Evolutionary conservation across 2,329 filamentous ascomycete genomes (phyloP).

Genomic region (Trematosphaeria pertusa): DNA sequence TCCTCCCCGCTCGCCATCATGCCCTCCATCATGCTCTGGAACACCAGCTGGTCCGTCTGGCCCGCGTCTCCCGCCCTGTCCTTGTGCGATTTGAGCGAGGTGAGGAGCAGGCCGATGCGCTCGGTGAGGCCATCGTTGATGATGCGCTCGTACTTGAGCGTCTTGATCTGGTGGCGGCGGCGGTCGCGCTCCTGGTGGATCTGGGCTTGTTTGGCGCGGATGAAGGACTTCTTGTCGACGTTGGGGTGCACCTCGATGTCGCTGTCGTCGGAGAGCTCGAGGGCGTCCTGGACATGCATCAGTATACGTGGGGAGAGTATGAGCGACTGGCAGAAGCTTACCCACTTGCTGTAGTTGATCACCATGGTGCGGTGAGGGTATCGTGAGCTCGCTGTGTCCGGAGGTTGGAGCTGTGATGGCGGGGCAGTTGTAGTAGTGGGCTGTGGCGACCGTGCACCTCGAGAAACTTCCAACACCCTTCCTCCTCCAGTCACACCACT

Average conservation of each 20-base stretch:
- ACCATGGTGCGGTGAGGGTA: constrained; percentile 51
- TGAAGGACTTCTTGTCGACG: constrained; percentile 98
- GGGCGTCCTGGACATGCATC: constrained; percentile 69
- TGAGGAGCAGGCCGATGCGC: constrained; percentile 81
- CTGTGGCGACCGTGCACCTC: too few species aligned
- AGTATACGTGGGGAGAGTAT: too few species aligned
- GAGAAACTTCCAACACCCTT: too few species aligned
- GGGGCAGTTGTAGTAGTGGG: too few species aligned
- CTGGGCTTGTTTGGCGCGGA: constrained; percentile 95
- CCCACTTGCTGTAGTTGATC: constrained; percentile 78
- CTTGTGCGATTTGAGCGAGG: constrained; percentile 76
- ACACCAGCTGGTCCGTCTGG: constrained; percentile 75
- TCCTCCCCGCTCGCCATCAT: constrained; percentile 66
- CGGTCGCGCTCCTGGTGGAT: constrained; percentile 91
- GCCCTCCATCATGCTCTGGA: constrained; percentile 85
- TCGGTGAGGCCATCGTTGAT: constrained; percentile 90
- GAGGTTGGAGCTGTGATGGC: too few species aligned
- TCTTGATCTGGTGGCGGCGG: constrained; percentile 86
- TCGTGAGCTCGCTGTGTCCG: constrained; percentile 8
- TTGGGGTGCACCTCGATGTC: constrained; percentile 99
- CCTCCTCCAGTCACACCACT: too few species aligned
- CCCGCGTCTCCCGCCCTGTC: constrained; percentile 45
- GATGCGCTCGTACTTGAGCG: constrained; percentile 87
- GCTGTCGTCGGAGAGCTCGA: constrained; percentile 97
- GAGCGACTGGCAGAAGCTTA: constrained; percentile 51